Base-by-base conservation (phyloP, 805 yeast species). In the Starmerella potacharoeniae region DNA sequence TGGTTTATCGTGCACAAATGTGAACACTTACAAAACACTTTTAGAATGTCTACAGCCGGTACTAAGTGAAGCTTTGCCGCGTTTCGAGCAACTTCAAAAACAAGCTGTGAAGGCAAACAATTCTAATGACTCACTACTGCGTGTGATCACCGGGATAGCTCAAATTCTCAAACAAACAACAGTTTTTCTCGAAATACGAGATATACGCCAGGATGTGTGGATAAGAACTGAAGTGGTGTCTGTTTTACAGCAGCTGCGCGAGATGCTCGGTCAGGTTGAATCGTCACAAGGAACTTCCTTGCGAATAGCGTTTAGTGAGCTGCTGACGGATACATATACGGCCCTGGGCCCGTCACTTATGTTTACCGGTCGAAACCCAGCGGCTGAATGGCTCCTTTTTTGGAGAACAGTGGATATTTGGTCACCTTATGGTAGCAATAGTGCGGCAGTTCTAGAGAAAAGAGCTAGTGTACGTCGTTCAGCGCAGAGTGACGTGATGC, bases 1-100 rank as follows among this genome's bases (percentile, higher is more conserved):
- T 2, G 97, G 97, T 0, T 69, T 95, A 53, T 84, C 95, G 59
- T 87, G 95, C 58, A 80, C 90, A 68, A 93, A 93, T 67, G 82
- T 90, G 57, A 93, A 93, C 68, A 87, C 90, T 14, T 89, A 87
- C 74, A 80, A 78, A 60, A 83, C 95, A 0, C 77, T 91, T 52
- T 69, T 91, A 35, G 95, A 89, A 62, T 83, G 83, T 55, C 72
- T 87, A 11, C 87, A 85, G 11, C 75, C 80, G 1, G 75, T 79
- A 2, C 68, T 86, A 53, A 74, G 7, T 78, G 86, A 86, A 71
- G 73, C 51, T 74, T 34, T 61, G 2, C 55, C 47, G 13, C 44
- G 48, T 5, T 35, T 57, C 2, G 54, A 57, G 31, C 60, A 57
- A 28, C 4, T 39, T 3, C 60, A 49, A 28, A 48, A 36, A 28